Percentiles rank a stretch among this genome's conserved stretches.
Evolutionary conservation across 2,329 filamentous ascomycete genomes (phyloP).

Genomic region (Calonectria ilicicola): DNA sequence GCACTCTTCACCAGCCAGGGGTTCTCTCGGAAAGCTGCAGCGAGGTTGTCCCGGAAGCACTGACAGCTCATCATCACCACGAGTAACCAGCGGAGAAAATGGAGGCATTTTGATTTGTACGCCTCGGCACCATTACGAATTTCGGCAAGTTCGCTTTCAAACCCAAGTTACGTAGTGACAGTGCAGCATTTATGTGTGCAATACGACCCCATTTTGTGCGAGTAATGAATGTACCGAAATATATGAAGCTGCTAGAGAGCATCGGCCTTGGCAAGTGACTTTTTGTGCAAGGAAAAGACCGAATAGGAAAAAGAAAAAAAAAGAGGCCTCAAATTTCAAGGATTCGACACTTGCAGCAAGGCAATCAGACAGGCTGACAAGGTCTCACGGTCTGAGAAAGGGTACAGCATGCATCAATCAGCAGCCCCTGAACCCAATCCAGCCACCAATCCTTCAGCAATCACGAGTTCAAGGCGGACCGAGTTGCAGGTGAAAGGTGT

Average conservation of each 20-base stretch:
- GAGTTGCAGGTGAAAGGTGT: slow-evolving; percentile 18
- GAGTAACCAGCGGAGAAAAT: slow-evolving; percentile 13
- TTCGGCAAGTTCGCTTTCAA: neutral
- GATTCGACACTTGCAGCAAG: slow-evolving; percentile 30
- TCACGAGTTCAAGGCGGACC: slow-evolving; percentile 8
- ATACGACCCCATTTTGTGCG: slow-evolving; percentile 13
- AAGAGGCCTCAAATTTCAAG: slow-evolving; percentile 15
- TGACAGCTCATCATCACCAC: slow-evolving; percentile 29
- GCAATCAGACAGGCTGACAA: slow-evolving; percentile 32
- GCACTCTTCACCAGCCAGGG: slow-evolving; percentile 11
- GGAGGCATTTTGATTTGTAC: slow-evolving; percentile 21
- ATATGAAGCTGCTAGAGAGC: neutral
- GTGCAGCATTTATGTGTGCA: neutral
- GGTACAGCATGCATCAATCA: slow-evolving; percentile 33
- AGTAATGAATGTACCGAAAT: slow-evolving; percentile 16
- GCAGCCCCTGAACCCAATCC: slow-evolving; percentile 40
- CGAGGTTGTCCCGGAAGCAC: slow-evolving; percentile 29
- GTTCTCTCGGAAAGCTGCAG: slow-evolving; percentile 27
- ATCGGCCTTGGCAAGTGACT: slow-evolving; percentile 17
- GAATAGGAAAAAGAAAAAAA: neutral
- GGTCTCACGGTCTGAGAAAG: slow-evolving; percentile 35
- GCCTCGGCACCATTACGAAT: neutral
- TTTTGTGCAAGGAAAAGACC: neutral
- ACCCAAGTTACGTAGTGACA: neutral
- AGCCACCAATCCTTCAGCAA: slow-evolving; percentile 25